phyloP scores from a whole-genome alignment of 495 filamentous ascomycete species.

The Lophium mytilinum region DNA sequence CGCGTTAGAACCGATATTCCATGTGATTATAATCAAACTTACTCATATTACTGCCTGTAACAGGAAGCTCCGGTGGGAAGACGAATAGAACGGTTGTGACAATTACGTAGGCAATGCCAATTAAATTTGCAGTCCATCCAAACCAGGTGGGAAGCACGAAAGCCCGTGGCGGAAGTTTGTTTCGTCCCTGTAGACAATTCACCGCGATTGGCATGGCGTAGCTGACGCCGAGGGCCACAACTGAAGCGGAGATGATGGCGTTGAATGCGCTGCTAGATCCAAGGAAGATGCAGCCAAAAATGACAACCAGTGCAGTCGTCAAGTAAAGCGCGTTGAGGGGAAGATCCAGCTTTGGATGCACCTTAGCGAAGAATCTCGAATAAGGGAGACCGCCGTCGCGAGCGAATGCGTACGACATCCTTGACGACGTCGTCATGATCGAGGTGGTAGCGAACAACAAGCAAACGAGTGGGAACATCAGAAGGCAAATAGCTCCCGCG shows the following conservation, averaged over 20 bases:
- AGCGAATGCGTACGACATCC: constrained; percentile 71
- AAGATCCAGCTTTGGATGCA: constrained; percentile 56
- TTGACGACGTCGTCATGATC: constrained; percentile 68
- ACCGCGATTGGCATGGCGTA: constrained; percentile 67
- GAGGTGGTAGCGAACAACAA: constrained; percentile 62
- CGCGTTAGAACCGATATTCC: too few relatives aligned
- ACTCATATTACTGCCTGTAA: constrained; percentile 66
- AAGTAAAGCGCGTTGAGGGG: constrained; percentile 63
- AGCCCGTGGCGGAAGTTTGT: constrained; percentile 52
- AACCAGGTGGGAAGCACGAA: constrained; percentile 52
- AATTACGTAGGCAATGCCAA: constrained; percentile 57
- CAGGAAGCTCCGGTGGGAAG: constrained; percentile 61
- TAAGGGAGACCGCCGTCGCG: constrained; percentile 65
- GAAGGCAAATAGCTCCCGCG: constrained; percentile 57
- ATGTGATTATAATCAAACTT: constrained; percentile 32
- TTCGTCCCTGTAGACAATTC: constrained; percentile 56
- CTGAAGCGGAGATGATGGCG: constrained; percentile 62
- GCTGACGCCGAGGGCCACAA: constrained; percentile 61
- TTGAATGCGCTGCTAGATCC: constrained; percentile 59
- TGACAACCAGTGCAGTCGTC: constrained; percentile 53
- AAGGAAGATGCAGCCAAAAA: constrained; percentile 71
- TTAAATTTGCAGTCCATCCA: constrained; percentile 56
- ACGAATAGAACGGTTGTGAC: constrained; percentile 69
- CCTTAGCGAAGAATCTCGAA: constrained; percentile 53
- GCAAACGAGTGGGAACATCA: constrained; percentile 67